These are phyloP conservation scores for Colletotrichum camelliae DNA, from an alignment of 2,329 filamentous ascomycete genomes.

Conservation along the genomic window DNA sequence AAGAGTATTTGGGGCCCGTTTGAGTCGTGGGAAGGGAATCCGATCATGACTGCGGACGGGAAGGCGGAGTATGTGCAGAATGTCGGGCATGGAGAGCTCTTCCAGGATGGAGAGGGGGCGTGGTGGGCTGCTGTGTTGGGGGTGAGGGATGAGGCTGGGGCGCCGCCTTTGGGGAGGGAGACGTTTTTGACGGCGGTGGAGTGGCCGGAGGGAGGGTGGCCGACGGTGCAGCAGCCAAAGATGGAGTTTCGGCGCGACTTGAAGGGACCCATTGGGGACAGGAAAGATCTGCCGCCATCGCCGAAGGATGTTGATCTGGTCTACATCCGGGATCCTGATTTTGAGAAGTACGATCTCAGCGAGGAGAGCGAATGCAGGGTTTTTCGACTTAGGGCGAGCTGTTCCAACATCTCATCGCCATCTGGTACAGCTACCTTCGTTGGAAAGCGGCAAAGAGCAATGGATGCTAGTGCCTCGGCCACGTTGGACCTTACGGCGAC, in stretches of 20 bases:
- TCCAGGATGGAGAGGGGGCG: slow-evolving; percentile 48
- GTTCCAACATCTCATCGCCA: not conserved
- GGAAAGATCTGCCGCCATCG: not conserved
- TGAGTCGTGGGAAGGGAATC: slow-evolving; percentile 40
- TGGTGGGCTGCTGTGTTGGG: slow-evolving; percentile 38
- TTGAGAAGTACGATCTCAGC: not conserved
- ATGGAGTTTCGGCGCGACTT: not conserved
- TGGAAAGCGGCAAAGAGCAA: not conserved
- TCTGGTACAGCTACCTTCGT: not conserved
- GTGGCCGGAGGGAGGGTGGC: slow-evolving; percentile 9
- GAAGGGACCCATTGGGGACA: not conserved
- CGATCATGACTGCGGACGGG: slow-evolving; percentile 50
- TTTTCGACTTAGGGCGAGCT: not conserved
- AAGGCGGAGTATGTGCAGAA: slow-evolving; percentile 52
- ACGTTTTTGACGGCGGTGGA: not conserved
- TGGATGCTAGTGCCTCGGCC: not conserved
- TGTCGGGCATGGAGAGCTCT: slow-evolving; percentile 61
- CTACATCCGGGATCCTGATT: not conserved
- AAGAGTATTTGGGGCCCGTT: slow-evolving; percentile 29
- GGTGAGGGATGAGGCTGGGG: not conserved
- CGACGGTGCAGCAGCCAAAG: not conserved
- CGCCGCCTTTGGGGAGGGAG: not conserved
- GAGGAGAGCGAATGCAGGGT: not conserved
- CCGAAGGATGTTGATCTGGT: not conserved
- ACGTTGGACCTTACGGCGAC: not conserved